Evolutionary conservation across 148 eudicot genomes (phyloP), one percentile per base, ranked within the genome.

Genomic region (Beta vulgaris): DNA sequence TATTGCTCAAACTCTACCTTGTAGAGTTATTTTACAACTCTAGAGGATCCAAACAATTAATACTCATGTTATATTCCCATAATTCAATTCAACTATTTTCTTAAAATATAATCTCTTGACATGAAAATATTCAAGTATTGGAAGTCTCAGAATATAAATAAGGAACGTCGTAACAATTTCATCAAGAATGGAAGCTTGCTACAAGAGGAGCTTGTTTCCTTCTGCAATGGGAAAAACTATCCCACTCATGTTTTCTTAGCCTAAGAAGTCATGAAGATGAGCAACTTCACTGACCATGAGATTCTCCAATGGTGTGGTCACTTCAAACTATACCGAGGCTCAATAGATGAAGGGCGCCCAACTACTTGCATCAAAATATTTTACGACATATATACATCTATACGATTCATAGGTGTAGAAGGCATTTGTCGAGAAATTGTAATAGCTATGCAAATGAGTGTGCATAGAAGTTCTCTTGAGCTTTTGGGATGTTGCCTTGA

Each of bases 341-440:
- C 63, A 3, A 40, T 35, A 23, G 34, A 58, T 21, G 69, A 16
- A 11, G 29, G 25, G 5, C 58, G 40, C 67, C 76, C 28, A 57
- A 14, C 54, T 9, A 9, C 29, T 26, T 57, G 37, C 67, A 40
- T 73, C 37, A 73, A 73, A 26, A 40, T 16, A 28, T 59, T 58
- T 31, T 6, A 25, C 37, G 3, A 7, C 26, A 14, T 37, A 29
- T 0, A 14, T 32, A 3, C 18, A 6, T 73, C 21, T 4, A n/a
- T 73, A 6, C 34, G 66, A 6, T 73, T 32, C 4, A n/a, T 73
- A 6, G 48, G 66, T 21, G 18, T 39, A 28, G 44, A 59, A 42
- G 67, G 54, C 67, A 59, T 73, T 29, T 19, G 39, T 25, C 66
- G 67, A 12, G 76, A 73, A 59, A 73, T 73, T 28, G 76, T 59